A percentile compares a stretch with the other conserved stretches of the same genome.
phyloP scores from a whole-genome alignment of 768 basidiomycete genomes.

The Leccinum rimulosum region DNA sequence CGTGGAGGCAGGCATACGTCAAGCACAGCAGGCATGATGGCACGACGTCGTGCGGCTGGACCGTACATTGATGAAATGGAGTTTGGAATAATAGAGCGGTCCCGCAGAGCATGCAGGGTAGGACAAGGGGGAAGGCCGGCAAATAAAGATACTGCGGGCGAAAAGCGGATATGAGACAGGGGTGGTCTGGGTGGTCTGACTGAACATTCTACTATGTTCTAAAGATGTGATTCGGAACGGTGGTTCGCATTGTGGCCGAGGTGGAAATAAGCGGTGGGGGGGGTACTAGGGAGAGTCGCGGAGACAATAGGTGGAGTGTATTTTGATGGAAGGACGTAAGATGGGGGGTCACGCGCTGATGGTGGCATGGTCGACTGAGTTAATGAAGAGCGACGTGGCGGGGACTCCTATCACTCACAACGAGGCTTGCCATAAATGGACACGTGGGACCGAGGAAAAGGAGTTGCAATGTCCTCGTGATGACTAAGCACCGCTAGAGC shows the following conservation, averaged over 20 bases:
- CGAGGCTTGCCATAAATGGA: slow-evolving; percentile 16
- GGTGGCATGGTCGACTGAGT: slow-evolving; percentile 11
- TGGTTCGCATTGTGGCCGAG: not conserved
- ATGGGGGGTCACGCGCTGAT: slow-evolving; percentile 9
- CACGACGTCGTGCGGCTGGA: not conserved
- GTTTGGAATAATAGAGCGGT: slow-evolving; percentile 16
- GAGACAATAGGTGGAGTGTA: not conserved
- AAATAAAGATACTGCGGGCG: slow-evolving; percentile 14
- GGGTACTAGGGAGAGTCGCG: not conserved
- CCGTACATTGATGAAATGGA: slow-evolving; percentile 4
- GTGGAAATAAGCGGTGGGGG: not conserved
- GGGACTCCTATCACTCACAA: slow-evolving; percentile 25
- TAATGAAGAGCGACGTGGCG: slow-evolving; percentile 2
- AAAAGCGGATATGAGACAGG: slow-evolving; percentile 3
- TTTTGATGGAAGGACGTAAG: slow-evolving; percentile 9
- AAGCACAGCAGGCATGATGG: slow-evolving; percentile 12
- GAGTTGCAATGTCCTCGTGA: slow-evolving; percentile 9
- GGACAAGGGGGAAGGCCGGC: not conserved
- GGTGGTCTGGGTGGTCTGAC: not conserved
- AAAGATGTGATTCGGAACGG: not conserved
- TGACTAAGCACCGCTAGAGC: not conserved
- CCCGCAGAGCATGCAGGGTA: slow-evolving; percentile 17
- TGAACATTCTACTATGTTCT: not conserved
- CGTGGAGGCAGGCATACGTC: slow-evolving; percentile 12
- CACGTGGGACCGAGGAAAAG: slow-evolving; percentile 13